Evolutionary conservation across 176 grass and related monocot genomes (phyloP), one percentile per base, ranked within the genome.

Genomic region (Raddia distichophylla): DNA sequence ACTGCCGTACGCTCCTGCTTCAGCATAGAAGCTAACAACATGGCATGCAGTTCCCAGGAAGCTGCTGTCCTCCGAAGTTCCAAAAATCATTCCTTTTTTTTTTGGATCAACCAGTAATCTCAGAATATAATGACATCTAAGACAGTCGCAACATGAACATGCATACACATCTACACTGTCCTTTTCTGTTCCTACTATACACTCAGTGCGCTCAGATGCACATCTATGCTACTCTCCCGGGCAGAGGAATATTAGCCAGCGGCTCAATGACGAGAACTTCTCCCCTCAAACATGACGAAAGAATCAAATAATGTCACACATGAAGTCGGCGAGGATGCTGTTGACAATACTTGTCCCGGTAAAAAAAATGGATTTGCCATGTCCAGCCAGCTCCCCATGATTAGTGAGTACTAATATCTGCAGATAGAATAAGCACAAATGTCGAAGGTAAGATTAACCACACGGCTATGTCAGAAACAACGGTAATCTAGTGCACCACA

Each of bases 301-400:
- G 67, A 90, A 90, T 90, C 60, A 86, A 90, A 43, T 18, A 86
- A 90, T 78, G 53, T 14, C 73, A 79, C 43, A 52, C 19, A 72
- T 14, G 58, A 73, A 44, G 76, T 33, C 19, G 53, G 76, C 62
- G 13, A 71, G 37, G 59, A 78, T 69, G 79, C 44, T 37, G 53
- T 78, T 80, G 84, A 68, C 74, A 73, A 69, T 14, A 56, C 52
- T 78, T 75, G 51, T 73, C 64, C 46, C 45, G 60, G 61, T 49
- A 86, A 86, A 69, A 69, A 62, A 46, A 74, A 59, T 40, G 6
- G 12, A 62, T 44, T 44, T 67, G 45, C 49, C 67, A 74, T 73
- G 67, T 40, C 15, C 74, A 67, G 53, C 73, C 45, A 74, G 74
- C 79, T 79, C 60, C 11, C 5, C 68, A 86, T 83, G 74, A 86